Conservation (phyloP, 176 grass and related monocot genomes). For the Ensete ventricosum region DNA sequence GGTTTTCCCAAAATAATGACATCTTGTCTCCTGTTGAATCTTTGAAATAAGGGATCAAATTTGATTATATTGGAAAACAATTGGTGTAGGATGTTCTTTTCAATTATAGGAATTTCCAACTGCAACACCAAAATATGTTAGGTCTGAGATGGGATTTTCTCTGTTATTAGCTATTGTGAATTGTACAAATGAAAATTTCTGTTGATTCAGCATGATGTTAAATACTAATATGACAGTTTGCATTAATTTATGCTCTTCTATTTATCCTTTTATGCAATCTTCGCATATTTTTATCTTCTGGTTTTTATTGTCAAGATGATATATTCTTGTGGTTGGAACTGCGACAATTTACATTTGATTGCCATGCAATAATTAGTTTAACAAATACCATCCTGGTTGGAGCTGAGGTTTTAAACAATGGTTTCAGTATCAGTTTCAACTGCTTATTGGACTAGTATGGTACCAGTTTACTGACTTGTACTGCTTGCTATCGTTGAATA, state of each 20-base stretch:
- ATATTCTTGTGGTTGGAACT: neutral
- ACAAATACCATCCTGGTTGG: too few species aligned
- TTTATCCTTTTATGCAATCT: neutral
- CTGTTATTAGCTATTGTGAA: neutral
- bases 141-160: neutral
- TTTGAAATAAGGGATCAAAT: neutral
- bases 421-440: too few species aligned
- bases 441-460: too few species aligned
- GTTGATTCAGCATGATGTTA: neutral
- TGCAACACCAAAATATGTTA: neutral
- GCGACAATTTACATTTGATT: neutral
- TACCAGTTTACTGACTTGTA: too few species aligned
- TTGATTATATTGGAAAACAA: neutral
- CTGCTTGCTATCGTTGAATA: too few species aligned
- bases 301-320: neutral
- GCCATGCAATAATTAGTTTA: neutral
- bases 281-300: neutral
- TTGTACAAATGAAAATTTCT: neutral
- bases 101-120: neutral
- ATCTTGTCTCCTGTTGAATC: neutral
- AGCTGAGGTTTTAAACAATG: too few species aligned
- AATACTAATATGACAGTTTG: neutral
- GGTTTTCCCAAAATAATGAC: neutral
- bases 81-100: neutral
- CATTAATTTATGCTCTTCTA: neutral